Evolutionary conservation across 1,284 basidiomycete genomes (phyloP).

Genomic region (Boletus semigastroideus): DNA sequence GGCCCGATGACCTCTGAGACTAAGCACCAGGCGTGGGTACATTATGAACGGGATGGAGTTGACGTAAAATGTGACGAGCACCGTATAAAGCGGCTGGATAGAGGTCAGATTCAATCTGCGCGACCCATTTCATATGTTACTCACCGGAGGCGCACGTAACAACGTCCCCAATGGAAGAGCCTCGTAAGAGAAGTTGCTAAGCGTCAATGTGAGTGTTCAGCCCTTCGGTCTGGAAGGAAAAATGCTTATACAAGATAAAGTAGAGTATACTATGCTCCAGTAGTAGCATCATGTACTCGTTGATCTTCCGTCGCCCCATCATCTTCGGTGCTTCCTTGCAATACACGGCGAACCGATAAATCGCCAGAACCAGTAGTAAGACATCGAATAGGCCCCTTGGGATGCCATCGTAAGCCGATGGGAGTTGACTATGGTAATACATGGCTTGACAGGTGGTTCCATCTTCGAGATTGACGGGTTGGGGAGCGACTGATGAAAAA

Average conservation of each 20-base stretch:
- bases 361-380: conserved; percentile 6
- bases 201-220: too few relatives aligned
- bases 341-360: conserved; percentile 7
- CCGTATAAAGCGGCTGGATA: neutral
- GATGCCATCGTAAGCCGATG: conserved; percentile 2
- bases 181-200: too few relatives aligned
- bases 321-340: conserved; percentile 2
- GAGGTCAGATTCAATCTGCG: neutral
- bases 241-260: too few relatives aligned
- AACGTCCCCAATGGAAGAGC: too few relatives aligned
- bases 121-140: too few relatives aligned
- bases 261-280: conserved; percentile 11
- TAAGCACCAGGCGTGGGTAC: conserved; percentile 7
- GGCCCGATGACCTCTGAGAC: neutral
- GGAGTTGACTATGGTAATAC: neutral
- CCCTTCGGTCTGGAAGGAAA: too few relatives aligned
- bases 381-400: conserved; percentile 3
- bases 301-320: conserved; percentile 4
- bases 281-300: conserved; percentile 11
- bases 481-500: too few relatives aligned
- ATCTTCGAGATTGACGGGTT: too few relatives aligned
- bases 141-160: too few relatives aligned
- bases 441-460: too few relatives aligned
- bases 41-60: conserved; percentile 4
- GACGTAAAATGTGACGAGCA: neutral